A percentile compares a stretch with the other conserved stretches of the same genome.
Conservation (phyloP, 192 early-diverging fungal species). For the Linnemannia zychae region DNA sequence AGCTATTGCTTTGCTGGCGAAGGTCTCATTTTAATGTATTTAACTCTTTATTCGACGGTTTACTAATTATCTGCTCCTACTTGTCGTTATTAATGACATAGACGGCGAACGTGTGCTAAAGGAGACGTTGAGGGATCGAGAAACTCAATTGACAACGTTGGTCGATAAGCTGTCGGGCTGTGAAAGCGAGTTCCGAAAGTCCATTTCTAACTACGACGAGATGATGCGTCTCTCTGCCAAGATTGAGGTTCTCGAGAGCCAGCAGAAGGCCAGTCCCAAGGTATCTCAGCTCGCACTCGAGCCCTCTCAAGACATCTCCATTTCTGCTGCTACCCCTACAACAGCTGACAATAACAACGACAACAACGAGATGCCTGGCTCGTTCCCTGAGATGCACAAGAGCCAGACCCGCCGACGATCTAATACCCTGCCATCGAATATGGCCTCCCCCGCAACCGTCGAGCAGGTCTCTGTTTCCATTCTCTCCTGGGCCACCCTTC, state of each 20-base stretch:
- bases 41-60: neutral
- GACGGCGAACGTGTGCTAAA: constrained; percentile 44
- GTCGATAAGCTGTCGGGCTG: constrained; percentile 29
- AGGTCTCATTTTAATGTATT: neutral
- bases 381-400: constrained; percentile 18
- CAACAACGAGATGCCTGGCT: constrained; percentile 32
- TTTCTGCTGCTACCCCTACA: neutral
- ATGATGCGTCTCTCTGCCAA: constrained; percentile 24
- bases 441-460: neutral
- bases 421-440: constrained; percentile 4
- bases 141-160: constrained; percentile 37
- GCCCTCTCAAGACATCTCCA: neutral
- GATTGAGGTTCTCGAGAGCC: constrained; percentile 5
- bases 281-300: neutral
- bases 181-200: constrained; percentile 43
- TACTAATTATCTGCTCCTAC: neutral
- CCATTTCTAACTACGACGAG: constrained; percentile 35
- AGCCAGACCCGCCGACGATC: neutral
- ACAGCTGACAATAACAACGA: neutral
- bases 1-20: neutral
- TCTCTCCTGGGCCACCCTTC: constrained; percentile 41
- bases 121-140: constrained; percentile 42
- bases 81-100: neutral
- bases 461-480: constrained; percentile 34
- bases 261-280: neutral